Evolutionary conservation across 495 filamentous ascomycete genomes (phyloP), one percentile per base, ranked within the genome.

Genomic region (Lasiosphaeris hirsuta): DNA sequence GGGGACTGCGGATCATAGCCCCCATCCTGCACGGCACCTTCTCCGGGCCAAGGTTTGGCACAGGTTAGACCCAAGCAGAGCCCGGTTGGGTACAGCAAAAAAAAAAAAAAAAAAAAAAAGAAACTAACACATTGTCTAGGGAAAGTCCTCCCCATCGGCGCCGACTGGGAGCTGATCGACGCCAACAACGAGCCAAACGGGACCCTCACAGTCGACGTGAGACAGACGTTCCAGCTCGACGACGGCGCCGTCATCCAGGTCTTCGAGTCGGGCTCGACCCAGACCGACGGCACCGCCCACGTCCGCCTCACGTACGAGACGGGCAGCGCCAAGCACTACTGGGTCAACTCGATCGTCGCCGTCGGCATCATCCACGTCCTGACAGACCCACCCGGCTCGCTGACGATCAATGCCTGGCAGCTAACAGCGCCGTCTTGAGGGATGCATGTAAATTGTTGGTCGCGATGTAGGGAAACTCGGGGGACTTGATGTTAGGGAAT

Each of bases 81-180:
- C n/a, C n/a, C n/a, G n/a, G n/a, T n/a, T n/a, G n/a, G n/a, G n/a
- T n/a, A n/a, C n/a, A n/a, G n/a, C 23, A 5, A 30, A 30, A 30
- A 30, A 30, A 30, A 30, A 30, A n/a, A n/a, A n/a, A n/a, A n/a
- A n/a, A n/a, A n/a, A n/a, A n/a, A n/a, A n/a, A n/a, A n/a, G n/a
- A n/a, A n/a, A n/a, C n/a, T n/a, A n/a, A n/a, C n/a, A n/a, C n/a
- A n/a, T n/a, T n/a, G n/a, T 30, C 23, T 5, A 30, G 23, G 23
- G 3, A 63, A 50, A 15, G 54, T 60, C 7, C 34, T 63, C 4
- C 63, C 63, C 5, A 40, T 60, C 9, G 63, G 60, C 2, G 63
- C 33, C 8, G 60, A 66, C 19, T 66, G 60, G 63, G 63, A 49
- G 10, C 57, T 66, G n/a, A 34, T 54, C 14, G 60, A 62, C 23